phyloP scores from a whole-genome alignment of 2,329 filamentous ascomycete genomes.

The Aspergillus amoenus region DNA sequence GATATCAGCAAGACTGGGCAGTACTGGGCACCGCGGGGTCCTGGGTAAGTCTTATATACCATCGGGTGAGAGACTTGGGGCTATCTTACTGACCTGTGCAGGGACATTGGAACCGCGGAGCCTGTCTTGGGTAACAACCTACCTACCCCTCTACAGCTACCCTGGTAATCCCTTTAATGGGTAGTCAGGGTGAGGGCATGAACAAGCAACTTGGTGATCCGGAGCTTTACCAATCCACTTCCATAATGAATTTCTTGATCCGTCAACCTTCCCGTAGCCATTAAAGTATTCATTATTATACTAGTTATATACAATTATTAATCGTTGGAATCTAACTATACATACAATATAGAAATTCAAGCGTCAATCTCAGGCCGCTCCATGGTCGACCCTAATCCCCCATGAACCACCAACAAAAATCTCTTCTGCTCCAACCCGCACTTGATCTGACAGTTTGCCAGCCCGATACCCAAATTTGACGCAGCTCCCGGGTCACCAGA shows the following conservation, averaged over 20 bases:
- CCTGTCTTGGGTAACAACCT: slow-evolving; percentile 61
- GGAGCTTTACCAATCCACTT: not conserved
- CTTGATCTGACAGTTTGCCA: no score
- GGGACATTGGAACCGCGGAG: slow-evolving; percentile 69
- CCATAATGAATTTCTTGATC: not conserved
- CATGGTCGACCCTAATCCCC: not conserved
- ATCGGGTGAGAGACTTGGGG: not conserved
- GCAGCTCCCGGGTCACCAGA: no score
- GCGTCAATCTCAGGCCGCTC: not conserved
- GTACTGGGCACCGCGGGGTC: slow-evolving; percentile 71
- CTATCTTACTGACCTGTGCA: slow-evolving; percentile 28
- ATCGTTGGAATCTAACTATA: no score
- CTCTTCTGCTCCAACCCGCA: not conserved
- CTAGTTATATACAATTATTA: no score
- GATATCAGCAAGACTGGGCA: slow-evolving; percentile 66
- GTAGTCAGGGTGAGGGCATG: not conserved
- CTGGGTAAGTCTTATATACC: slow-evolving; percentile 50
- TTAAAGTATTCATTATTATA: not conserved
- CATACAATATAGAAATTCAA: no score
- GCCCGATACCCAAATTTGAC: not conserved
- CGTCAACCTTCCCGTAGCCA: not conserved
- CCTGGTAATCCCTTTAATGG: slow-evolving; percentile 54
- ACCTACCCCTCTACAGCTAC: slow-evolving; percentile 64
- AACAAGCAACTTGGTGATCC: not conserved
- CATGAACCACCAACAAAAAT: not conserved